phyloP scores from a whole-genome alignment of 306 rosid species.

The Adenanthera pavonina region DNA sequence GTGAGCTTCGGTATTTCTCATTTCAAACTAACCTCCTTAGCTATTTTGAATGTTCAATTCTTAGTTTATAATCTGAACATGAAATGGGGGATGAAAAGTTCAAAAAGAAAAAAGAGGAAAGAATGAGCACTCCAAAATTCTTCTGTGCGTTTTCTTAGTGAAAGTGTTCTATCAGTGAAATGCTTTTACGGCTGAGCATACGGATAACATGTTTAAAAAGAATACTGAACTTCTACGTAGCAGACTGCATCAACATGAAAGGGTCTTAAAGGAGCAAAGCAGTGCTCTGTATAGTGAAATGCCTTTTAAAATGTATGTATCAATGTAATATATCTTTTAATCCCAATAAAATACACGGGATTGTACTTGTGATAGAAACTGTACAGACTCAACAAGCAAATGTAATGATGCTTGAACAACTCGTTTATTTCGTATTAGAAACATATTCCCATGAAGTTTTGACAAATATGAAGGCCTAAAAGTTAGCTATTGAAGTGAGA shows the following conservation, averaged over 20 bases:
- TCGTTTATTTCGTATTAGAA: neutral
- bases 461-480: neutral
- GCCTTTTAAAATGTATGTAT: neutral
- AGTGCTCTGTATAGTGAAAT: neutral
- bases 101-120: neutral
- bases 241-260: neutral
- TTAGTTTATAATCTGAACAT: neutral
- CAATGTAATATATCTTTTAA: neutral
- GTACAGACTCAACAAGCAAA: neutral
- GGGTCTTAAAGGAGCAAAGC: neutral
- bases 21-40: neutral
- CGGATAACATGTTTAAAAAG: neutral
- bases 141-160: neutral
- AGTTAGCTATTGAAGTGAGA: too few relatives aligned
- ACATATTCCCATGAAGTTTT: neutral
- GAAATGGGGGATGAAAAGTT: neutral
- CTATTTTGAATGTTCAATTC: neutral
- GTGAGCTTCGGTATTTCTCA: neutral
- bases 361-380: neutral
- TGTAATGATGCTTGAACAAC: neutral
- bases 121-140: neutral
- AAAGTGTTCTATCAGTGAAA: neutral
- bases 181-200: slow-evolving; percentile 1
- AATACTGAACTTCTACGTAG: neutral
- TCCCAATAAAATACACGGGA: neutral